These are phyloP conservation scores for Mallotus nudiflorus DNA, from an alignment of 345 rosid species.

Conservation along the genomic window DNA sequence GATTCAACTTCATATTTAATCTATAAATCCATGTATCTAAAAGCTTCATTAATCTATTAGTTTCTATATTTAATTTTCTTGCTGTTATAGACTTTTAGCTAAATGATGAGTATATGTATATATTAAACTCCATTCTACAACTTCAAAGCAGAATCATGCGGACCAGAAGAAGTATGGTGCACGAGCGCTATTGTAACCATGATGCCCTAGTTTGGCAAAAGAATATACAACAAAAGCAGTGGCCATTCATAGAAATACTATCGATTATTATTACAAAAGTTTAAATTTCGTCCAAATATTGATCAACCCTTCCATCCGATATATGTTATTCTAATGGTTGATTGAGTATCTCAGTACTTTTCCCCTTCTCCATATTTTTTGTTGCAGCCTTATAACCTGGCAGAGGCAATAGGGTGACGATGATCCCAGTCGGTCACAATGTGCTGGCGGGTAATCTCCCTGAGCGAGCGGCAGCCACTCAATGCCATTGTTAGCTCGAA, in stretches of 20 bases:
- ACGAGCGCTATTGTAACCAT: background rate
- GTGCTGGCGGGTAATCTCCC: conserved; percentile 78
- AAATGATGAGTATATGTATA: no score
- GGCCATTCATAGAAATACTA: conserved; percentile 5
- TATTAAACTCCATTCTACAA: no score
- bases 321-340: background rate
- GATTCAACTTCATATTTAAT: no score
- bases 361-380: background rate
- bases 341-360: background rate
- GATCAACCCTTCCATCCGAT: conserved; percentile 8
- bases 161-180: background rate
- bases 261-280: background rate
- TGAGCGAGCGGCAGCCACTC: conserved; percentile 78
- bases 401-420: conserved; percentile 30
- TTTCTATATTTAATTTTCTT: no score
- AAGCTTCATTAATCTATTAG: no score
- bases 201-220: background rate
- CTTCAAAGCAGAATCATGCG: background rate
- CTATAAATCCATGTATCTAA: no score
- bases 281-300: conserved; percentile 1
- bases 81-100: no score
- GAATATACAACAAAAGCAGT: conserved; percentile 8
- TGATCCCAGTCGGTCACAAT: conserved; percentile 66
- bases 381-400: conserved; percentile 18
- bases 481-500: conserved; percentile 91